Evolutionary conservation across 2,329 filamentous ascomycete species (phyloP), one percentile per base, ranked within the genome.

Genomic region (Endocalyx cinctus): DNA sequence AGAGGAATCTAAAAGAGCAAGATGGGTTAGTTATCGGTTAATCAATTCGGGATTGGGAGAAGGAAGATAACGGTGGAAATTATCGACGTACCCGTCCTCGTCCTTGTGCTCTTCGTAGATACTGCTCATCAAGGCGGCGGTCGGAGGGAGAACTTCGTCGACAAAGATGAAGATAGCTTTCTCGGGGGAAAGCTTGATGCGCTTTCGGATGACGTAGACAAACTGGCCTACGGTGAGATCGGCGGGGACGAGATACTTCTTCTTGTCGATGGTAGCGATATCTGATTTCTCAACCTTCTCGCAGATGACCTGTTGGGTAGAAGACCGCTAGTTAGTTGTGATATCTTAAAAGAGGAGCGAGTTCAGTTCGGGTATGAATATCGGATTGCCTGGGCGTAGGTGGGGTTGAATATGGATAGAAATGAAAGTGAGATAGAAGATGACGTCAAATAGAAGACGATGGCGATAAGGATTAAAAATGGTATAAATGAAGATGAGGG

Each of bases 161-260:
- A 98, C 92, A 69, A 97, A 98, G 77, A 98, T 97, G 77, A 98
- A 98, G 72, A 98, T 98, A 62, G 92, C 92, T 79, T 98, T 98
- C 74, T 98, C 92, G 19, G 92, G 92, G 35, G 88, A 95, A 51
- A 98, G 79, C 87, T 98, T 98, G 72, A 98, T 98, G 59, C 92
- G 85, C 79, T 98, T 98, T 64, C 92, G 88, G 69, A 98, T 98
- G 47, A 98, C 92, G 68, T 98, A 98, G 70, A 98, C 92, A 62
- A 98, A 96, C 82, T 98, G 92, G 55, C 92, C 92, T 45, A 98
- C 92, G 44, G 92, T 98, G 59, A 98, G 79, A 61, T 98, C 92
- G 52, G 92, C 88, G 11, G 92, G 92, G 17, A 98, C 92, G 30
- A 98, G 79, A 60, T 98, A 98, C 74, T 98, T 98, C 82, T 98